Evolutionary conservation across 2,329 filamentous ascomycete species (phyloP), one percentile per base, ranked within the genome.

Genomic region (Pseudogymnoascus sp.): DNA sequence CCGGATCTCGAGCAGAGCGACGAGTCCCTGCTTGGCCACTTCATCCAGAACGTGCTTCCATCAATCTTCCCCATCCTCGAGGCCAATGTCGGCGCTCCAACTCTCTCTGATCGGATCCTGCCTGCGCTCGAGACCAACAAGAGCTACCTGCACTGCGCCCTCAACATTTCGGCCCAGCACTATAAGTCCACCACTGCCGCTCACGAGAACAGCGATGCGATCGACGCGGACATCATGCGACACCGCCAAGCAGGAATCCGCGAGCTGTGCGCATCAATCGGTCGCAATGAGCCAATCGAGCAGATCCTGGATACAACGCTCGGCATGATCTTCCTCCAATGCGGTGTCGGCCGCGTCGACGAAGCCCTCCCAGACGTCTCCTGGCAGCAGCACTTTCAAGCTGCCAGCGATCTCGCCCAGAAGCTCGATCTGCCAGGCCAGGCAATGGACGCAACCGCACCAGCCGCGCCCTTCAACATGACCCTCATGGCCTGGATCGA

Each of bases 321-420:
- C 4, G 91, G 90, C 59, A 91, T 97, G 84, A 96, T 97, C 72
- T 94, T 96, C 77, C 95, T 97, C 78, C 91, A 96, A 72, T 94
- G 89, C 76, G 88, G 90, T 25, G 93, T 97, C 65, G 93, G 93
- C 60, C 85, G 90, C 68, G 86, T 88, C 35, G 88, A 94, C 68
- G 91, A 97, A 71, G 83, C 83, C 54, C 84, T 97, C 22, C 88
- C 90, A 14, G 92, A 97, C 72, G 96, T 97, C 68, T 87, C 92
- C 20, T 99, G 94, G 94, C 90, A 93, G 77, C 90, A 96, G 73
- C 94, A 99, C 78, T 97, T 97, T 77, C 89, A 95, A 73, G 92
- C 92, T 3, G 93, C 88, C 18, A 88, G 89, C 67, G 91, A 86
- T 67, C 81, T 97, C 60, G 89, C 96, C 22, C 84, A 89, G 72